Base-by-base conservation (phyloP, 192 early-diverging fungal genomes). In the Allomyces macrogynus region DNA sequence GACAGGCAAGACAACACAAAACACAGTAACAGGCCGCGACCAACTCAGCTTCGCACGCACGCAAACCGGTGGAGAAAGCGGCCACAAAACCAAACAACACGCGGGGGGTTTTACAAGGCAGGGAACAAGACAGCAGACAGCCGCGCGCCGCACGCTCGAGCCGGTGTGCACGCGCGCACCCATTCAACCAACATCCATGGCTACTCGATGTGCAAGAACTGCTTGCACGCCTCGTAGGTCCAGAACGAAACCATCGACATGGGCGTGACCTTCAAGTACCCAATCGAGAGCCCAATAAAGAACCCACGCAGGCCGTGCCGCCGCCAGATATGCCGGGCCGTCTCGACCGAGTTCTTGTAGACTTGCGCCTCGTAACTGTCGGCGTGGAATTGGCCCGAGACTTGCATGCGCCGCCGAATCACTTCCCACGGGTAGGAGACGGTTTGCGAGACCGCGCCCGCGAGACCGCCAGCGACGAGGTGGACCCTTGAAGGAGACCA, bases 201-300 rank as follows among this genome's bases (percentile, higher is more conserved):
- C 32, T 40, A 40, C 32, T 40, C 32, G 7, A 40, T 40, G 32
- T 40, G 32, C 32, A 40, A 40, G 7, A 40, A 40, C 32, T 40
- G 32, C 74, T 91, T 93, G 84, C 85, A 84, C 63, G 71, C 71
- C 69, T 93, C 87, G 73, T 98, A 98, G 1, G 83, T 81, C 65
- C 82, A 86, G 74, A 95, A 95, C 23, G 81, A 83, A 20, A 92
- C 84, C 9, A 89, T 92, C 67, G 83, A 82, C 92, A 98, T 93
- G 0, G 95, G 95, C 26, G 83, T 82, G 4, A 98, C 87, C 72
- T 98, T 98, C 69, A 98, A 71, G 72, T 90, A 98, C 42, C 95
- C 95, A 72, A 98, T 98, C 26, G 84, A 90, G 61, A 98, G 76
- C 23, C 95, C 95, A 14, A 98, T 91, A 81, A 86, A 98, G 73